A percentile compares a stretch with the other conserved stretches of the same genome.
Evolutionary conservation across 148 eudicot species (phyloP).

Genomic region (Bassia scoparia): DNA sequence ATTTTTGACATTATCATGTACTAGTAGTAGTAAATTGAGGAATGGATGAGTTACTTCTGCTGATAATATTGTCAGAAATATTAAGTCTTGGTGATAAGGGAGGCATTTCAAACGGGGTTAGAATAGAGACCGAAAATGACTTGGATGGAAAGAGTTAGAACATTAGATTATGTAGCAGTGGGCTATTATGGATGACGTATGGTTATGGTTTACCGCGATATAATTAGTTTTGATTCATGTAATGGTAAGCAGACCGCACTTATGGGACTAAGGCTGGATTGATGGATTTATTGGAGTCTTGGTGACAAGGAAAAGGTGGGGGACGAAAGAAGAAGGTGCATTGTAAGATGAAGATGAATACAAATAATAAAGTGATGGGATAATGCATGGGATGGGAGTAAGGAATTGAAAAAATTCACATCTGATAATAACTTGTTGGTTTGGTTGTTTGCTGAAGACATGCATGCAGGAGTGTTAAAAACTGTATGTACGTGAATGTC

Average conservation of each 20-base stretch:
- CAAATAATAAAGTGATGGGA: constrained; percentile 4
- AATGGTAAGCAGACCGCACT: no score
- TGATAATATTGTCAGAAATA: constrained; percentile 29
- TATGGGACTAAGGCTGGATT: no score
- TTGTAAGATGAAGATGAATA: no score
- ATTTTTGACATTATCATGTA: not conserved
- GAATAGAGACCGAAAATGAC: constrained; percentile 8
- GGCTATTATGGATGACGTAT: no score
- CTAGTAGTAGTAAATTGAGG: constrained; percentile 1
- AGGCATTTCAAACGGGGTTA: constrained; percentile 25
- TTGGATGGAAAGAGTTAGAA: constrained; percentile 12
- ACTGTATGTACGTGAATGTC: not conserved
- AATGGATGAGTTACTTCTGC: constrained; percentile 8
- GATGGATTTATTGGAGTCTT: no score
- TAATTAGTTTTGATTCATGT: no score
- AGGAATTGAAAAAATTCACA: constrained; percentile 4
- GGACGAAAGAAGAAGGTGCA: no score
- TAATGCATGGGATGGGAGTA: constrained; percentile 16
- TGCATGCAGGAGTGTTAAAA: not conserved
- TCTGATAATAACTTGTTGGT: constrained; percentile 7
- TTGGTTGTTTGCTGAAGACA: constrained; percentile 11
- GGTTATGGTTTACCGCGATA: no score
- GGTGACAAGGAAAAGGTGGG: constrained; percentile 1
- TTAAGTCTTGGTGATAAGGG: constrained; percentile 17
- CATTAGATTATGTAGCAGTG: no score